Percentiles rank a stretch among this genome's conserved stretches.
Conservation (phyloP, 306 rosid genomes). For the Elaeagnus macrophylla region DNA sequence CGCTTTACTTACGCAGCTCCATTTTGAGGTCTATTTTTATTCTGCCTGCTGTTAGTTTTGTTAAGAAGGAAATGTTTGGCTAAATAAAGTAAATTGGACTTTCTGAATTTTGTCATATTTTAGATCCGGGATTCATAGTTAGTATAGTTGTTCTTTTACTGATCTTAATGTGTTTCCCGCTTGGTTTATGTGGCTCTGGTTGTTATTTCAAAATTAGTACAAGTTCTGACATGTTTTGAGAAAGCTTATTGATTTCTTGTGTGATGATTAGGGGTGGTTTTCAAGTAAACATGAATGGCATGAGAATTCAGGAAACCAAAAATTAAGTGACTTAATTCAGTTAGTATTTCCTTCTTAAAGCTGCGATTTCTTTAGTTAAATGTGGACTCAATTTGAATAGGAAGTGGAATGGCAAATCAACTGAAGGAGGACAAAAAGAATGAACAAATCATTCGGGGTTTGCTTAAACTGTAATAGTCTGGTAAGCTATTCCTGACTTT, state of each 20-base stretch:
- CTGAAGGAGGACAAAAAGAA: conserved; percentile 80
- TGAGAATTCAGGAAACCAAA: neutral
- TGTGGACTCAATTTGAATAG: conserved; percentile 24
- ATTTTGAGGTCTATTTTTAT: conserved; percentile 8
- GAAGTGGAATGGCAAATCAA: conserved; percentile 61
- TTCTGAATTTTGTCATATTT: neutral
- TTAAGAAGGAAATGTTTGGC: conserved; percentile 16
- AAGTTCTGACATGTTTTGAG: neutral
- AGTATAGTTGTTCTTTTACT: too few relatives aligned
- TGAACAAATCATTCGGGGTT: conserved; percentile 79
- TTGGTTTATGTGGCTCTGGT: neutral
- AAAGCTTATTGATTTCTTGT: neutral
- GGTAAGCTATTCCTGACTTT: conserved; percentile 31
- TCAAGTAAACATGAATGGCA: neutral
- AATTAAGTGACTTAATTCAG: neutral
- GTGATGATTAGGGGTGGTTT: too few relatives aligned
- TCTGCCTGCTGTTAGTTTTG: conserved; percentile 1
- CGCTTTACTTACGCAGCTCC: conserved; percentile 9
- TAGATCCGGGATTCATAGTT: too few relatives aligned
- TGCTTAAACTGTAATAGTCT: conserved; percentile 79
- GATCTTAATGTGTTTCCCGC: neutral
- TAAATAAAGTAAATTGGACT: conserved; percentile 8
- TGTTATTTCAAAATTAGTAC: neutral
- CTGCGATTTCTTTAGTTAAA: conserved; percentile 8
- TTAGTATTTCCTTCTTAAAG: too few relatives aligned